Evolutionary conservation across 768 basidiomycete genomes (phyloP).

Genomic region (Leccinellum albellum): DNA sequence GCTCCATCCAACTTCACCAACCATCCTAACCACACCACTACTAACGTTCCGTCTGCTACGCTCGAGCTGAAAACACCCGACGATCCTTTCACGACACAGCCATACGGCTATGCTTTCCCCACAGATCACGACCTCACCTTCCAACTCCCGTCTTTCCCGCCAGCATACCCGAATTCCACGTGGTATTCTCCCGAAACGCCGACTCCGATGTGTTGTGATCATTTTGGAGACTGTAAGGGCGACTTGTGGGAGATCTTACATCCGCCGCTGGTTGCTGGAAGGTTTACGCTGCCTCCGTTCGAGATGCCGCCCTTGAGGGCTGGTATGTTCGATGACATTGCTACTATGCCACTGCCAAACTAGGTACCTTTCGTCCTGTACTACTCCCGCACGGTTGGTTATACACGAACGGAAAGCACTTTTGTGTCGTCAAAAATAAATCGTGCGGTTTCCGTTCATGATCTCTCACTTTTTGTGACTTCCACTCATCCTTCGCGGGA

Average conservation of each 20-base stretch:
- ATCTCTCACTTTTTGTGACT: neutral
- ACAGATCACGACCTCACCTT: conserved; percentile 5
- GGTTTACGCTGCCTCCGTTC: conserved; percentile 24
- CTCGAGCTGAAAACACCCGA: neutral
- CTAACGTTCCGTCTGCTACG: neutral
- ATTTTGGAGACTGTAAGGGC: conserved; percentile 20
- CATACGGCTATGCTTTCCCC: neutral
- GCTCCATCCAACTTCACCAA: conserved; percentile 9
- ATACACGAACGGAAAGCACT: neutral
- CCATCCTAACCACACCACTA: conserved; percentile 1
- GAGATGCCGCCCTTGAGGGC: conserved; percentile 17
- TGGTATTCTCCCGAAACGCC: conserved; percentile 22
- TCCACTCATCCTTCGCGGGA: neutral
- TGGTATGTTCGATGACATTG: conserved; percentile 9
- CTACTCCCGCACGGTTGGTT: neutral
- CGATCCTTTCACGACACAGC: conserved; percentile 17
- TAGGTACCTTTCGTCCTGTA: neutral
- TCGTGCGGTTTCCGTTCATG: neutral
- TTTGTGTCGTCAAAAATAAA: neutral
- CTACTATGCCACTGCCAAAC: neutral
- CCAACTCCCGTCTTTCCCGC: conserved; percentile 13
- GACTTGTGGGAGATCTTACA: conserved; percentile 27
- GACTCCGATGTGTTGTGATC: conserved; percentile 24
- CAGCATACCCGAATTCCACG: neutral
- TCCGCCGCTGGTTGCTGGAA: conserved; percentile 17